A percentile compares a stretch with the other conserved stretches of the same genome.
phyloP scores from a whole-genome alignment of 352 stramenopile genomes.

The Phytophthora megakarya region DNA sequence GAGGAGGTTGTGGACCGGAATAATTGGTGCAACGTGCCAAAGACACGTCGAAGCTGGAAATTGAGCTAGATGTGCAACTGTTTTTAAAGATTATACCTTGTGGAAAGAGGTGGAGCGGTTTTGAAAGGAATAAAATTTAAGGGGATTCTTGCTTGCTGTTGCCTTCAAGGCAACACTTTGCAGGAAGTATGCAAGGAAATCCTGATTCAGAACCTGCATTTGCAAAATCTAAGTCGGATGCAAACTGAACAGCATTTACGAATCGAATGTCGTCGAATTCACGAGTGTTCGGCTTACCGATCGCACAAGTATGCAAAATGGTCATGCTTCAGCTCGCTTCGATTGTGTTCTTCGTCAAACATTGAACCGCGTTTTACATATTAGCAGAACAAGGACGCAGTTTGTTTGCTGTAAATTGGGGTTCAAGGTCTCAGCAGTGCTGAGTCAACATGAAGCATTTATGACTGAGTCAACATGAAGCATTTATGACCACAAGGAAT shows the following conservation, averaged over 20 bases:
- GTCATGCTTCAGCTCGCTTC: not conserved
- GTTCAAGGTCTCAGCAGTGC: too few species aligned
- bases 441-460: too few species aligned
- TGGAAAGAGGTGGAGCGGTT: not conserved
- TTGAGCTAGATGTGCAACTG: not conserved
- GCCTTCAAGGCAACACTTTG: too few species aligned
- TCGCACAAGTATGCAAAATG: too few species aligned
- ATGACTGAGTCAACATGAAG: too few species aligned
- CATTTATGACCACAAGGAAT: too few species aligned
- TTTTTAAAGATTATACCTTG: not conserved
- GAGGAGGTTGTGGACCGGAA: not conserved
- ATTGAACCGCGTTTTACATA: too few species aligned
- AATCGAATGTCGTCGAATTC: not conserved
- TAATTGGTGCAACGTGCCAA: slow-evolving; percentile 21
- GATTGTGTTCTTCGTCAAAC: not conserved
- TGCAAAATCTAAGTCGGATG: not conserved
- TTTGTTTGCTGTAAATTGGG: too few species aligned
- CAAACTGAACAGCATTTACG: not conserved
- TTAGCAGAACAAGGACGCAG: too few species aligned
- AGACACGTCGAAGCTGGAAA: slow-evolving; percentile 25
- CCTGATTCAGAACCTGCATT: too few species aligned
- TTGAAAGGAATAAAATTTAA: not conserved
- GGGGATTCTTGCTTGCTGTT: too few species aligned
- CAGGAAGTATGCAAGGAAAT: too few species aligned
- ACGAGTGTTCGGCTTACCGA: not conserved